phyloP scores from a whole-genome alignment of 2,329 filamentous ascomycete species.

The Diplodia sapinea region DNA sequence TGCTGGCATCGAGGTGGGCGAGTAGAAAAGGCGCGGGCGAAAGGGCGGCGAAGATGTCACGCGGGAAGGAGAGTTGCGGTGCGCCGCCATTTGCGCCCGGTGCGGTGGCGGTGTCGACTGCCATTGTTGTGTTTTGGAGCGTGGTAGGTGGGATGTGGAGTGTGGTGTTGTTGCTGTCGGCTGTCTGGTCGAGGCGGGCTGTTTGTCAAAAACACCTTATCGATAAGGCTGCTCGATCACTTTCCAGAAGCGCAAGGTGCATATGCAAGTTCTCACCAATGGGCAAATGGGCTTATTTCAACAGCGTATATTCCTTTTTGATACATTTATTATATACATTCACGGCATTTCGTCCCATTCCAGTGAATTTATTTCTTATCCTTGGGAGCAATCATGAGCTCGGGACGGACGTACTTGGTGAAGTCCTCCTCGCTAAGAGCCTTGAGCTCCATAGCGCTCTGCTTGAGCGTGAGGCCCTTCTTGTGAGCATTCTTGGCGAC shows the following conservation, averaged over 20 bases:
- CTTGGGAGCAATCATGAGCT: conserved; percentile 91
- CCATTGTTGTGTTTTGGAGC: conserved; percentile 13
- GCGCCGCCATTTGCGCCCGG: not conserved
- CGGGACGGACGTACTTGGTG: conserved; percentile 84
- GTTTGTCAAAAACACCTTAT: not conserved
- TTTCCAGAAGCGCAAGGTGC: not conserved
- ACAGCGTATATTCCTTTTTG: not conserved
- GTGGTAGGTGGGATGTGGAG: not conserved
- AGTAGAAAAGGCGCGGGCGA: conserved; percentile 89
- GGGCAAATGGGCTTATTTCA: not conserved
- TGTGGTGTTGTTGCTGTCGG: not conserved
- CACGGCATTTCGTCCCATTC: conserved; percentile 12
- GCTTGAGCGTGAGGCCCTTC: conserved; percentile 92
- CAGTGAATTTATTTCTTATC: conserved; percentile 61
- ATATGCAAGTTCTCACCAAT: not conserved
- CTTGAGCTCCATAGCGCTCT: conserved; percentile 91
- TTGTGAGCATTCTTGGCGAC: conserved; percentile 99
- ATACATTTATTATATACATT: conserved; percentile 21
- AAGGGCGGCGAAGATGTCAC: conserved; percentile 84
- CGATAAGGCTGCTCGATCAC: not conserved
- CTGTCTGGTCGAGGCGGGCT: not conserved
- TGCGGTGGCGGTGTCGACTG: conserved; percentile 14
- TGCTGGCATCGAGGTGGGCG: conserved; percentile 74
- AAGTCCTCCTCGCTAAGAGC: conserved; percentile 89
- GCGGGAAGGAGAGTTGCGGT: conserved; percentile 57